Conservation (phyloP, 2,329 filamentous ascomycete genomes). For the Elsinoe necatrix region DNA sequence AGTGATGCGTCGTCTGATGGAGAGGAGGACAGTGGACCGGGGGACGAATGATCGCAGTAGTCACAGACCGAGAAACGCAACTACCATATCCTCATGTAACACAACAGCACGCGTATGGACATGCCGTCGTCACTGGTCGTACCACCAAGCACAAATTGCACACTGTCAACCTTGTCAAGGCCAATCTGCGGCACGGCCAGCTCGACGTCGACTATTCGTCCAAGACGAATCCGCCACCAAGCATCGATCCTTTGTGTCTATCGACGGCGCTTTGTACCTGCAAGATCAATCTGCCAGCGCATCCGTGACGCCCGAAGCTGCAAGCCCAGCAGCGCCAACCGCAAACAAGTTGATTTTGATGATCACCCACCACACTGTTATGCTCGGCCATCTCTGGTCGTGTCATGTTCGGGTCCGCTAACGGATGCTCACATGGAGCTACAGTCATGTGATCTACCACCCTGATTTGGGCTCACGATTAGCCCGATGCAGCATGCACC, state of each 20-base stretch:
- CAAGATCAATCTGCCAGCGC: not conserved
- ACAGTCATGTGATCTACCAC: slow-evolving; percentile 5
- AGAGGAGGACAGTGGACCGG: slow-evolving; percentile 19
- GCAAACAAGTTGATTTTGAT: not conserved
- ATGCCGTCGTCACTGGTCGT: slow-evolving; percentile 6
- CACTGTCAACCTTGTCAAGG: not conserved
- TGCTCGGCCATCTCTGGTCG: not conserved
- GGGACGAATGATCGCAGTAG: slow-evolving; percentile 2
- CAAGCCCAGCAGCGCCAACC: not conserved
- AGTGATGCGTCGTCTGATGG: slow-evolving; percentile 21
- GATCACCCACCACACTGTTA: not conserved
- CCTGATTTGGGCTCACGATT: not conserved
- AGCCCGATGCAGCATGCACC: not conserved
- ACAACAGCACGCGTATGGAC: not conserved
- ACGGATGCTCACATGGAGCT: not conserved
- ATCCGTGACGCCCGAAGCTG: not conserved
- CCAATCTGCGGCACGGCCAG: slow-evolving; percentile 5
- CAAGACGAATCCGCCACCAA: not conserved
- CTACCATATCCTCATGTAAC: not conserved
- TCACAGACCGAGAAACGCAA: not conserved
- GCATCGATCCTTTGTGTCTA: not conserved
- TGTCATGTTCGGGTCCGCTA: slow-evolving; percentile 6
- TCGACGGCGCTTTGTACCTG: not conserved
- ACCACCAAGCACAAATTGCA: not conserved
- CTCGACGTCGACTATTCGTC: not conserved